phyloP scores from a whole-genome alignment of 768 basidiomycete species.

The Exidia glandulosa region DNA sequence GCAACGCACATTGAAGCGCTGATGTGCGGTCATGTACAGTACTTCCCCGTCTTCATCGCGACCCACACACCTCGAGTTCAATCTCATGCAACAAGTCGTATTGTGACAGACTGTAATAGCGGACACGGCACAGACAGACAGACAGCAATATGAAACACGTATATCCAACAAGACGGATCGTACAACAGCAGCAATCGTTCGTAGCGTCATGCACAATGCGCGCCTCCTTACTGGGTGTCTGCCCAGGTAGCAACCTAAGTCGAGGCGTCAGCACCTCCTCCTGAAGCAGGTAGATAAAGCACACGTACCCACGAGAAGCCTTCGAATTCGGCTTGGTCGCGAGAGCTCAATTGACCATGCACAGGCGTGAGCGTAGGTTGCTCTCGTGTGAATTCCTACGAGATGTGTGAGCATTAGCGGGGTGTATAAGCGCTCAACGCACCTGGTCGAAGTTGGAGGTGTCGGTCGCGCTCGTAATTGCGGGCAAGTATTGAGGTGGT shows the following conservation, averaged over 20 bases:
- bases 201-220: too few species aligned
- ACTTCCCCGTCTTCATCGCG: too few species aligned
- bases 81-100: too few species aligned
- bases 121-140: too few species aligned
- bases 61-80: too few species aligned
- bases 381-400: constrained; percentile 85
- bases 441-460: not conserved
- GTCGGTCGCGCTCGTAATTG: constrained; percentile 53
- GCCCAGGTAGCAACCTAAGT: constrained; percentile 5
- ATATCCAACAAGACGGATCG: too few species aligned
- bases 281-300: not conserved
- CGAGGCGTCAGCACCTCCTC: not conserved
- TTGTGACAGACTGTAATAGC: too few species aligned
- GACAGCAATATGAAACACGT: too few species aligned
- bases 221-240: constrained; percentile 1
- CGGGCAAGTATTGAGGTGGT: constrained; percentile 94
- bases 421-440: constrained; percentile 9
- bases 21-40: too few species aligned
- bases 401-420: too few species aligned
- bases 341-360: constrained; percentile 79
- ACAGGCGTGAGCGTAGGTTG: constrained; percentile 97
- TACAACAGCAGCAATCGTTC: too few species aligned
- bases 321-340: constrained; percentile 91
- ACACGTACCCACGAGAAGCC: constrained; percentile 84
- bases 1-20: constrained; percentile 71